Conservation (phyloP, 2,329 filamentous ascomycete genomes). For the Xylariaceae sp. region DNA sequence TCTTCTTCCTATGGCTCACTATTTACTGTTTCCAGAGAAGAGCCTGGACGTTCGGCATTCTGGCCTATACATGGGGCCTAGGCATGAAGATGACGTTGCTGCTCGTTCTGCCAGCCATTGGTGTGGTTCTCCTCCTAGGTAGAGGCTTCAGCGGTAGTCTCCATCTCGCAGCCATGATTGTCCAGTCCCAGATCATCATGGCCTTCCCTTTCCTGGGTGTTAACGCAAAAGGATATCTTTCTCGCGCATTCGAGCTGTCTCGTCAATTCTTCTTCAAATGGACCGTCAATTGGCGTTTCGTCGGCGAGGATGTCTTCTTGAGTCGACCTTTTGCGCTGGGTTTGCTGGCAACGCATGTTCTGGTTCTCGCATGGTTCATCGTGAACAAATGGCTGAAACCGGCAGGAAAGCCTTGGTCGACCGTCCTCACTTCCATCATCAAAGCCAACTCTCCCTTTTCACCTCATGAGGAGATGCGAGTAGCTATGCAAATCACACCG, state of each 20-base stretch:
- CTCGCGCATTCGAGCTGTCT: conserved; percentile 83
- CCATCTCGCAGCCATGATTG: conserved; percentile 64
- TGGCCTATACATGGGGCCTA: conserved; percentile 71
- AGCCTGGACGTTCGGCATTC: conserved; percentile 65
- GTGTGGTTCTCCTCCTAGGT: conserved; percentile 67
- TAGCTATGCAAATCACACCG: conserved; percentile 57
- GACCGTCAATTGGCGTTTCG: conserved; percentile 98
- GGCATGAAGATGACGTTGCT: conserved; percentile 95
- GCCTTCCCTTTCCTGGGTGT: conserved; percentile 62
- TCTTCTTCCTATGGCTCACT: conserved; percentile 76
- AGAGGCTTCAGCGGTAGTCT: conserved; percentile 62
- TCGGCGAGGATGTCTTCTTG: conserved; percentile 78
- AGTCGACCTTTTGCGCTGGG: conserved; percentile 59
- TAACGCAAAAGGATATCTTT: conserved; percentile 67
- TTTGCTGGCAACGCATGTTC: conserved; percentile 61
- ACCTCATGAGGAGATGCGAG: conserved; percentile 48
- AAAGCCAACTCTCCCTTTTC: conserved; percentile 42
- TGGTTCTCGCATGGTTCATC: conserved; percentile 62
- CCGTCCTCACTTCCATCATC: conserved; percentile 46
- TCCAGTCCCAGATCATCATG: conserved; percentile 67
- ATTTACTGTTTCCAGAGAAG: conserved; percentile 72
- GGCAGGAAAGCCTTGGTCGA: conserved; percentile 51
- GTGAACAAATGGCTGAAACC: conserved; percentile 67
- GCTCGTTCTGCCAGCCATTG: conserved; percentile 75
- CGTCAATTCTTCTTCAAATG: conserved; percentile 92